Evolutionary conservation across 345 rosid species (phyloP).

Genomic region (Streptanthus diversifolius): DNA sequence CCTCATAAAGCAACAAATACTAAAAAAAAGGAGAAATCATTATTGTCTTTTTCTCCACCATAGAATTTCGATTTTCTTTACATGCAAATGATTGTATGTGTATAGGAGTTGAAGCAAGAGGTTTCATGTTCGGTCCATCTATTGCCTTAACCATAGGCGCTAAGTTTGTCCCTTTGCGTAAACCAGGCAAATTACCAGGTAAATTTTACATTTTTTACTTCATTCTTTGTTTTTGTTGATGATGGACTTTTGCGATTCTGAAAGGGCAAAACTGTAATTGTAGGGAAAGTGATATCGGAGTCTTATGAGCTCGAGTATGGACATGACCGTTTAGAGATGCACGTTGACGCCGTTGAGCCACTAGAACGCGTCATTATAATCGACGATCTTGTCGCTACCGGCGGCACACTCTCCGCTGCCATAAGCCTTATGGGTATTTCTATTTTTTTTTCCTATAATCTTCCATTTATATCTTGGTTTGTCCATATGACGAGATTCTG

Average conservation of each 20-base stretch:
- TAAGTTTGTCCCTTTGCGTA: conserved; percentile 78
- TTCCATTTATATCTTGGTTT: neutral
- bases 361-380: conserved; percentile 67
- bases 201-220: neutral
- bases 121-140: conserved; percentile 80
- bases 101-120: conserved; percentile 85
- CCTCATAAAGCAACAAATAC: conserved; percentile 13
- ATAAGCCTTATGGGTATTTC: conserved; percentile 65
- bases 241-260: neutral
- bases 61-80: neutral
- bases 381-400: conserved; percentile 87
- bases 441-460: neutral
- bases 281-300: conserved; percentile 74
- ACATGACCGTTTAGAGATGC: conserved; percentile 79
- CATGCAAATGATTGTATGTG: conserved; percentile 6
- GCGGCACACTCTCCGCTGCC: conserved; percentile 84
- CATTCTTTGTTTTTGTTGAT: neutral
- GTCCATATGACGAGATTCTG: no score
- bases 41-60: neutral
- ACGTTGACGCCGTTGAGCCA: conserved; percentile 63
- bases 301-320: conserved; percentile 82
- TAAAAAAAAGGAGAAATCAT: neutral
- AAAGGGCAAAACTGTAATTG: neutral
- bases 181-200: conserved; percentile 84
- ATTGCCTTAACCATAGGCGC: conserved; percentile 88